Percentiles rank a stretch among this genome's conserved stretches.
These are phyloP conservation scores for Patellifolia procumbens DNA, from an alignment of 179 eudicot genomes.

Conservation along the genomic window DNA sequence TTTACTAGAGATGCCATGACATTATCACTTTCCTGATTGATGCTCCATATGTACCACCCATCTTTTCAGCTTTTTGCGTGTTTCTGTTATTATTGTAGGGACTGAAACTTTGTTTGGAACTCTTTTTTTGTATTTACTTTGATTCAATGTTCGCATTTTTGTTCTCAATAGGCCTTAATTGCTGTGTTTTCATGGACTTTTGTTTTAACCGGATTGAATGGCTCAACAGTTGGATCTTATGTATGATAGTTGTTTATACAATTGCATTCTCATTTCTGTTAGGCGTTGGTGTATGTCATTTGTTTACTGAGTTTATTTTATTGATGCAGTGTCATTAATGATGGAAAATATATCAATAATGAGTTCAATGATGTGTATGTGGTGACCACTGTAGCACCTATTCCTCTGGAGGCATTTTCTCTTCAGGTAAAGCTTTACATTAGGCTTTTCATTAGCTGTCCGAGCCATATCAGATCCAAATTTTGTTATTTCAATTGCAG, in stretches of 20 bases:
- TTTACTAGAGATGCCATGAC: neutral
- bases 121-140: too few relatives aligned
- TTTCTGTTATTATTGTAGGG: neutral
- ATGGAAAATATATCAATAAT: conserved; percentile 79
- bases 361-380: conserved; percentile 91
- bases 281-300: neutral
- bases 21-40: neutral
- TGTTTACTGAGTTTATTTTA: neutral
- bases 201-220: neutral
- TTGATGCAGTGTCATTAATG: conserved; percentile 70
- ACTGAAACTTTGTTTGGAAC: neutral
- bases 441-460: neutral
- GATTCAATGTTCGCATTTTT: too few relatives aligned
- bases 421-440: conserved; percentile 67
- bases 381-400: conserved; percentile 78
- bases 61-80: neutral
- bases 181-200: neutral
- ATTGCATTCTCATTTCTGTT: neutral
- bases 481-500: neutral
- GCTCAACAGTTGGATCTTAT: neutral
- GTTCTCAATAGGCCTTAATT: neutral
- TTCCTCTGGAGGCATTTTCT: conserved; percentile 86
- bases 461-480: neutral
- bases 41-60: neutral
- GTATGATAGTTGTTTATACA: neutral